Base-by-base conservation (phyloP, 2,329 filamentous ascomycete species). In the Penicillium brevicompactum region DNA sequence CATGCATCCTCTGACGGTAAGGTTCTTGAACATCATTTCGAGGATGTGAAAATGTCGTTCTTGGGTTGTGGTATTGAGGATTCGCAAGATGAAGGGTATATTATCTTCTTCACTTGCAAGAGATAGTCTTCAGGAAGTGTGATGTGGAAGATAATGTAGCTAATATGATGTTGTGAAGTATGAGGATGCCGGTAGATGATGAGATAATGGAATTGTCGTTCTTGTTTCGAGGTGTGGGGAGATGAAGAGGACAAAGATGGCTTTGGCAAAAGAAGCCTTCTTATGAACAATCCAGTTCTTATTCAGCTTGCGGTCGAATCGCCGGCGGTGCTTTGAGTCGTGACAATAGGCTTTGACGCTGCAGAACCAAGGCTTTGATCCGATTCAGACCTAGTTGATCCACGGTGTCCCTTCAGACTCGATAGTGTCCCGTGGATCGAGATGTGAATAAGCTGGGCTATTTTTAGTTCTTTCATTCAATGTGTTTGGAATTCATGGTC, bases 1-100 rank as follows among this genome's bases (percentile, higher is more conserved):
- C 46, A 57, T 30, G 49, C 53, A 47, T 55, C 32, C 16, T 31
- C 22, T 21, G 4, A 18, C 6, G 11, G 5, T 41, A 14, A 11
- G 31, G 47, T 24, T 31, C 8, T 21, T 49, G 37, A 24, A 43
- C 42, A 13, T n/a, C 51, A 53, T 53, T 37, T 53, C 18, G 45
- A 27, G 8, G 2, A 10, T 21, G 24, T 13, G 18, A 6, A 6
- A 9, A 6, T 43, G 30, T 32, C 34, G 6, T 18, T 18, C 21
- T 42, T 52, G n/a, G 7, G 13, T 27, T 45, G 24, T 45, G 21
- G 24, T 31, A 6, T 30, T 16, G 16, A 22, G n/a, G 9, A 14
- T 41, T 10, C 21, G 16, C 8, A 37, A 41, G 38, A 41, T 18
- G 38, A 41, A 1, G 38, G 4, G 7, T n/a, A 9, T 10, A 6